A percentile compares a stretch with the other conserved stretches of the same genome.
Evolutionary conservation across 495 filamentous ascomycete genomes (phyloP).

Genomic region (Lasiosphaeria ovina): DNA sequence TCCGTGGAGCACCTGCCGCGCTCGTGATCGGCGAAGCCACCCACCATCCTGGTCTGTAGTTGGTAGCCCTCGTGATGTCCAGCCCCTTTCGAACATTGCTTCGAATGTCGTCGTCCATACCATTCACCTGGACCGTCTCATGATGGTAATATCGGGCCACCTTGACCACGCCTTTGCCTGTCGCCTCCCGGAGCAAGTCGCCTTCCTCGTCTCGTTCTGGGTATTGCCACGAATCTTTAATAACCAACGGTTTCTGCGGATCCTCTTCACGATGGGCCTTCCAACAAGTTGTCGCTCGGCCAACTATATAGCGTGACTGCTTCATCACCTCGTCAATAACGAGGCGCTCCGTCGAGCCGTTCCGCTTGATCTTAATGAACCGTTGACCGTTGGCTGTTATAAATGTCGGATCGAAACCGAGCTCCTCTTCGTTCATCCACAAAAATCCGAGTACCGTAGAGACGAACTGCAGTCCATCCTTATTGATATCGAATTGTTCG

Average conservation of each 20-base stretch:
- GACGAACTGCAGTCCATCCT: conserved; percentile 46
- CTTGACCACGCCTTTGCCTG: conserved; percentile 36
- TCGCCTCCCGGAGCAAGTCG: conserved; percentile 37
- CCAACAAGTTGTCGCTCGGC: conserved; percentile 48
- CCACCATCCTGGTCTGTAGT: conserved; percentile 30
- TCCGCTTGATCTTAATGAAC: conserved; percentile 34
- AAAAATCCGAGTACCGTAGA: conserved; percentile 48
- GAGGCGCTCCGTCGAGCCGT: conserved; percentile 39
- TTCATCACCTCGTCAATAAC: conserved; percentile 46
- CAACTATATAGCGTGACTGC: conserved; percentile 33
- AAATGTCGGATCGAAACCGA: conserved; percentile 50
- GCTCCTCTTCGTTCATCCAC: conserved; percentile 45
- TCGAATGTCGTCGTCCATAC: conserved; percentile 36
- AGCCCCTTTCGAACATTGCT: conserved; percentile 34
- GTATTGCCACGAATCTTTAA: conserved; percentile 53
- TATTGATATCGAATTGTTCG: conserved; percentile 45
- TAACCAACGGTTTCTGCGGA: conserved; percentile 35
- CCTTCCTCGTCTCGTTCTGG: conserved; percentile 46
- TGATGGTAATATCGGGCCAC: conserved; percentile 46
- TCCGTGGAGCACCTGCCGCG: conserved; percentile 15
- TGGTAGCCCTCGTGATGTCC: conserved; percentile 37
- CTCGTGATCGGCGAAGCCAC: conserved; percentile 16
- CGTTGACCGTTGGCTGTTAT: conserved; percentile 29
- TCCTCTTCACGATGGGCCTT: conserved; percentile 42
- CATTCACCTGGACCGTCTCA: conserved; percentile 39